Evolutionary conservation across 148 eudicot species (phyloP).

Genomic region (Chenopodium quinoa): DNA sequence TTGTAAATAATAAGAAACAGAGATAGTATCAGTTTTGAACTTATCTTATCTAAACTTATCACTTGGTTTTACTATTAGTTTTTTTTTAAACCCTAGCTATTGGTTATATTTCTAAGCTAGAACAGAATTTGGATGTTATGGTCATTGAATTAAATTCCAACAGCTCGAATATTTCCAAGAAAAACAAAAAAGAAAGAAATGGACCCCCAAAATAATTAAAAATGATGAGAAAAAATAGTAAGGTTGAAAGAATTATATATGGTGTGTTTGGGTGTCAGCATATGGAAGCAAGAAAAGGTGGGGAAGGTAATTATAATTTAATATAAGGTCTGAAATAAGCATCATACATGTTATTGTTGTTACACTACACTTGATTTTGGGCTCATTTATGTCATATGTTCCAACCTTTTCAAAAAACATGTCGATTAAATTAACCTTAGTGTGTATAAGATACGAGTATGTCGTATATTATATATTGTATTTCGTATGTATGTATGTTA

Average conservation of each 20-base stretch:
- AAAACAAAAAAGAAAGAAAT: not conserved
- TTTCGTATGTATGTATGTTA: too few species aligned
- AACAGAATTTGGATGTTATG: not conserved
- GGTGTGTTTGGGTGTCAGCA: slow-evolving; percentile 8
- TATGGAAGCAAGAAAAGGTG: slow-evolving; percentile 21
- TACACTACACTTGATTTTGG: slow-evolving; percentile 7
- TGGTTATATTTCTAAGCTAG: too few species aligned
- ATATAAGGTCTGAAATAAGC: not conserved
- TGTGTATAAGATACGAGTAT: too few species aligned
- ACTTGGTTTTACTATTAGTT: too few species aligned
- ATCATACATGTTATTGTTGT: not conserved
- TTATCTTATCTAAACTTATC: too few species aligned
- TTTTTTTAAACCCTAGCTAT: too few species aligned
- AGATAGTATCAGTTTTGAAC: too few species aligned
- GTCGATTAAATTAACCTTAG: too few species aligned
- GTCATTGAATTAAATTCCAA: not conserved
- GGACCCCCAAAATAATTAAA: not conserved
- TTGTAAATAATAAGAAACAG: too few species aligned
- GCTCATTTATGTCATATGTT: not conserved
- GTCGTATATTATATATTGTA: too few species aligned
- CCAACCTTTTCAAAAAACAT: not conserved
- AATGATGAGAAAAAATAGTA: not conserved
- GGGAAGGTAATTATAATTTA: slow-evolving; percentile 10
- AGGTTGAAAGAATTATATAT: slow-evolving; percentile 7
- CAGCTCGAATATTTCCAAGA: not conserved